A percentile compares a stretch with the other conserved stretches of the same genome.
Evolutionary conservation across 257 asterid genomes (phyloP).

Genomic region (Solanum tacnaense): DNA sequence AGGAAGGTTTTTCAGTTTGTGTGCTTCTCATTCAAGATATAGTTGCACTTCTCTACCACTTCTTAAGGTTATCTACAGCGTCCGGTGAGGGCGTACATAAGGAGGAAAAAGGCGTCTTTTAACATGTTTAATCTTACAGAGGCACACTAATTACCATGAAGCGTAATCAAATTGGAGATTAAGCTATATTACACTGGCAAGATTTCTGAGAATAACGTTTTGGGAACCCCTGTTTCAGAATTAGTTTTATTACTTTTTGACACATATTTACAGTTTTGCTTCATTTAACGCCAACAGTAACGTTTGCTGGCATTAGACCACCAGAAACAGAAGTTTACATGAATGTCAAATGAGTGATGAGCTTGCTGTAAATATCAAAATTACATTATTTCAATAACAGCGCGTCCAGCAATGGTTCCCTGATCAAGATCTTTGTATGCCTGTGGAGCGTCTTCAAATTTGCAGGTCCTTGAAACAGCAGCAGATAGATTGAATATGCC

Average conservation of each 20-base stretch:
- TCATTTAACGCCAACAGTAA: neutral
- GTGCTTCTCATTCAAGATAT: neutral
- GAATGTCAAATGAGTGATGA: neutral
- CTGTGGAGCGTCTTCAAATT: conserved; percentile 56
- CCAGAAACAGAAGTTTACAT: neutral
- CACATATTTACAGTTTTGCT: neutral
- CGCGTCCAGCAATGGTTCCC: conserved; percentile 76
- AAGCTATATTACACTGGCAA: neutral
- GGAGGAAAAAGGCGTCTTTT: neutral
- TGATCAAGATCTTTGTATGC: conserved; percentile 71
- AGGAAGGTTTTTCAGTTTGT: neutral
- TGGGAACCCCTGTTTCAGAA: neutral
- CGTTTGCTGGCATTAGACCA: neutral
- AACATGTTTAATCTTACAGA: neutral
- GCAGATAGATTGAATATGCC: conserved; percentile 73
- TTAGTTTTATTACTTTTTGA: neutral
- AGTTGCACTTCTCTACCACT: neutral
- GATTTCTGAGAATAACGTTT: neutral
- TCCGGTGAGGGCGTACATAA: neutral
- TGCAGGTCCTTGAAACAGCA: conserved; percentile 80
- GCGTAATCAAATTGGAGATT: neutral
- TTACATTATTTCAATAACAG: conserved; percentile 81
- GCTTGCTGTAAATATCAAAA: neutral
- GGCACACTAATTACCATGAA: neutral
- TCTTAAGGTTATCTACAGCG: neutral